Conservation (phyloP, 768 basidiomycete genomes). For the Podaxis pistillaris region DNA sequence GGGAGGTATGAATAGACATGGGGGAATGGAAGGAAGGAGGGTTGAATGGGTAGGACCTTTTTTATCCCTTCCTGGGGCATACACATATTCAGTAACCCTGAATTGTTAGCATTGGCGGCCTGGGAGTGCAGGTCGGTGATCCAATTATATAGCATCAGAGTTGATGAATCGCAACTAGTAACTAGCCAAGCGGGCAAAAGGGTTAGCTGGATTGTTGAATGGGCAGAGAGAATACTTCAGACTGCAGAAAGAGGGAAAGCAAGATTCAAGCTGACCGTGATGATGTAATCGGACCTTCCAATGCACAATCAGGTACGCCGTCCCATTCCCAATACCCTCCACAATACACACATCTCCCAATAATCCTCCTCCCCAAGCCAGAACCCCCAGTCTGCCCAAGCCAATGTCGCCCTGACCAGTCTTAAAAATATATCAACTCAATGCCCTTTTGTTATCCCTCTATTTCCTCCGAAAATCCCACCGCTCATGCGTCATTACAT, state of each 20-base stretch:
- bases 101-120: neutral
- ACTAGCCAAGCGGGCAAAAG: no score
- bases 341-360: neutral
- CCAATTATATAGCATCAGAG: neutral
- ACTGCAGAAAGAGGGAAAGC: no score
- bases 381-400: neutral
- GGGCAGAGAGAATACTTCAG: no score
- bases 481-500: neutral
- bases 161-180: no score
- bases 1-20: neutral
- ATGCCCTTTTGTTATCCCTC: neutral
- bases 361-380: neutral
- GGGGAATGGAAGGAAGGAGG: neutral
- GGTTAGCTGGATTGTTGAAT: no score
- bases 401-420: neutral
- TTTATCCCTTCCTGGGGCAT: neutral
- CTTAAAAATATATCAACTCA: neutral
- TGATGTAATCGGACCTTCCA: neutral
- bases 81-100: conserved; percentile 1
- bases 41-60: neutral
- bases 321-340: neutral
- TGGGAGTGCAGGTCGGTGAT: neutral
- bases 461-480: neutral
- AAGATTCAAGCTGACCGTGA: neutral
- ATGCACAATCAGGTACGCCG: neutral